Evolutionary conservation across 768 basidiomycete genomes (phyloP), one percentile per base, ranked within the genome.

Genomic region (Amanita rimosa): DNA sequence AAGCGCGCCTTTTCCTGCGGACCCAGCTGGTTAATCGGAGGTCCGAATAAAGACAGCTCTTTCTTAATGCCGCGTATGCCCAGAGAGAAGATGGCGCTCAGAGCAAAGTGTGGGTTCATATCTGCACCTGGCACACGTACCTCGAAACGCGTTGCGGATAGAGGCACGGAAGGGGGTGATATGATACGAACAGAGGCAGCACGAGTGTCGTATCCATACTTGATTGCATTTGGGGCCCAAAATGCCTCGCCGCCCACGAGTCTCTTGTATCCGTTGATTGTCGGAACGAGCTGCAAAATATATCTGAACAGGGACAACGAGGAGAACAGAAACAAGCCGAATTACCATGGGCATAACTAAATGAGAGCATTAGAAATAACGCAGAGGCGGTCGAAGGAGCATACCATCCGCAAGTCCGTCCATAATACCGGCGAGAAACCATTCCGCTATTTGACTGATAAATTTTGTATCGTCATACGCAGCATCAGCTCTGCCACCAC

Each of bases 191-290:
- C 78, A 8, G 90, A 91, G 9, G 93, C 92, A 0, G 83, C 84
- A 31, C 96, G 87, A 17, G 89, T 92, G 65, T 99, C 96, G 61
- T 94, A 97, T 8, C 94, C 95, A 62, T 93, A 97, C 3, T 93
- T 94, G 14, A 90, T 76, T 3, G 90, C 81, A 57, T 91, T 94
- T 0, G 92, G 92, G 4, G 92, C 92, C 89, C 90, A 96, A 71
- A 86, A 93, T 3, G 85, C 83, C 62, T 93, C 91, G 10, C 93
- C 93, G 16, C 88, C 93, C 16, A 90, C 83, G 6, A 99, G 78
- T 13, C 96, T 89, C 62, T 98, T 99, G 71, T 99, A 99, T 6
- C 95, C 93, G 58, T 95, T 95, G 66, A 96, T 84, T 0, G 88
- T 95, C 1, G 90, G 92, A 13, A 89, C 86, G 21, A 89, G 63